These are phyloP conservation scores for Calonectria crousiana DNA, from an alignment of 2,329 filamentous ascomycete genomes.

Conservation along the genomic window DNA sequence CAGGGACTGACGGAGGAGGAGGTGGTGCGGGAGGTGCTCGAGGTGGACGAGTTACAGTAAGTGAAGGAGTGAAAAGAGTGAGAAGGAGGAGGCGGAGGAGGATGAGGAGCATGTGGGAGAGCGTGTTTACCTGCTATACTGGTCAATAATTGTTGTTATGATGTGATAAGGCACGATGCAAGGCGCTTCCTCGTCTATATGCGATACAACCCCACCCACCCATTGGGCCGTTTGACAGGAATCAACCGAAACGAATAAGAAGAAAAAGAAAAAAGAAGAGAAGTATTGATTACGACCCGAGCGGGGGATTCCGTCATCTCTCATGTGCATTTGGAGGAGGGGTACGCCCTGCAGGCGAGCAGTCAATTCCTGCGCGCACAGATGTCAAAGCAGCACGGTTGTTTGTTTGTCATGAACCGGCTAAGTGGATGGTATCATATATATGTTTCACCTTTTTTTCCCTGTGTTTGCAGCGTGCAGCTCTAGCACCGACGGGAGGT, in stretches of 20 bases:
- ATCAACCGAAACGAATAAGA: background rate
- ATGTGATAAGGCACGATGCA: background rate
- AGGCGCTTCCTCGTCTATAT: slow-evolving; percentile 5
- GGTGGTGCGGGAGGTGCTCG: background rate
- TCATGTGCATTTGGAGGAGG: background rate
- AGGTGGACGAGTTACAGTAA: background rate
- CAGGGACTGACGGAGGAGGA: background rate
- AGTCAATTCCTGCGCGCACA: slow-evolving; percentile 4
- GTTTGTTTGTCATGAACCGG: background rate
- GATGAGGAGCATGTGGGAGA: background rate
- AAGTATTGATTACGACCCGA: background rate
- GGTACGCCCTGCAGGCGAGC: slow-evolving; percentile 9
- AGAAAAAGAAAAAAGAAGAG: background rate
- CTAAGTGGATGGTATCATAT: background rate
- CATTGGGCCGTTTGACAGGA: background rate
- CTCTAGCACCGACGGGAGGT: slow-evolving; percentile 1
- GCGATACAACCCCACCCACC: background rate
- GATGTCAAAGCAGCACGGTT: background rate
- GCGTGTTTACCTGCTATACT: background rate
- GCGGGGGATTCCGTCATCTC: background rate
- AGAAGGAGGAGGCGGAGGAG: background rate
- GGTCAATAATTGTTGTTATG: background rate
- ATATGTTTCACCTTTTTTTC: background rate
- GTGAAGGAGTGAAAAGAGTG: background rate
- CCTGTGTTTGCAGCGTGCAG: slow-evolving; percentile 2